These are phyloP conservation scores for Talaromyces sp. DNA, from an alignment of 2,329 filamentous ascomycete species.

Conservation along the genomic window DNA sequence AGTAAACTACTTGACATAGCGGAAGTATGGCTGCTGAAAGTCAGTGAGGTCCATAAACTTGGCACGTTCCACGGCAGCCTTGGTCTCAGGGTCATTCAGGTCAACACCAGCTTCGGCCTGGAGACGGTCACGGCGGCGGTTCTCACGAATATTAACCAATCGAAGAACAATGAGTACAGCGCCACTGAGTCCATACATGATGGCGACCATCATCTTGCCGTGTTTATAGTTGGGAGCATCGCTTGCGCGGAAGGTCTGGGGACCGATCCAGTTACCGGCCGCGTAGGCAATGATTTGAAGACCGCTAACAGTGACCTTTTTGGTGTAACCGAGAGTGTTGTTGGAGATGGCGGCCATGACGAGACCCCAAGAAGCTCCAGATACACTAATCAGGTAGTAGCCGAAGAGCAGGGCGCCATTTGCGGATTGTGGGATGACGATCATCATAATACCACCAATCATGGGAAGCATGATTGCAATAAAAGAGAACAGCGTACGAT, in stretches of 20 bases:
- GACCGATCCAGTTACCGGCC: slow-evolving; percentile 35
- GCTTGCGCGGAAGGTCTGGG: slow-evolving; percentile 30
- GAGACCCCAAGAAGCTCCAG: slow-evolving; percentile 15
- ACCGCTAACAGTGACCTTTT: slow-evolving; percentile 28
- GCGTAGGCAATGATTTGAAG: slow-evolving; percentile 32
- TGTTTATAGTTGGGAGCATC: slow-evolving; percentile 24
- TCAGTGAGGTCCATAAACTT: slow-evolving; percentile 13
- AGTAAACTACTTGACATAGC: slow-evolving; percentile 1
- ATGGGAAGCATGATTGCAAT: slow-evolving; percentile 19
- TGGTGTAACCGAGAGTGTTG: slow-evolving; percentile 25
- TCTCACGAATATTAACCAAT: slow-evolving; percentile 9
- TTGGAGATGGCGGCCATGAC: slow-evolving; percentile 15
- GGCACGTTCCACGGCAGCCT: not conserved
- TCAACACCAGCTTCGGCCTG: not conserved
- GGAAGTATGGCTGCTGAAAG: slow-evolving; percentile 13
- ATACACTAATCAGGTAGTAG: slow-evolving; percentile 31
- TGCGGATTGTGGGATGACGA: slow-evolving; percentile 14
- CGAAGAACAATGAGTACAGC: slow-evolving; percentile 2
- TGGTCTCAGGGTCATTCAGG: not conserved
- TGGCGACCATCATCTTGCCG: slow-evolving; percentile 12
- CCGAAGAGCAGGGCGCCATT: slow-evolving; percentile 29
- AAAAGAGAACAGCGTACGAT: slow-evolving; percentile 9
- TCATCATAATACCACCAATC: slow-evolving; percentile 17
- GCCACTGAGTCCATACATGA: slow-evolving; percentile 10
- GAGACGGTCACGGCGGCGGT: slow-evolving; percentile 7